A percentile compares a stretch with the other conserved stretches of the same genome.
phyloP scores from a whole-genome alignment of 805 yeast genomes.

The Hermanozyma aechmeae region DNA sequence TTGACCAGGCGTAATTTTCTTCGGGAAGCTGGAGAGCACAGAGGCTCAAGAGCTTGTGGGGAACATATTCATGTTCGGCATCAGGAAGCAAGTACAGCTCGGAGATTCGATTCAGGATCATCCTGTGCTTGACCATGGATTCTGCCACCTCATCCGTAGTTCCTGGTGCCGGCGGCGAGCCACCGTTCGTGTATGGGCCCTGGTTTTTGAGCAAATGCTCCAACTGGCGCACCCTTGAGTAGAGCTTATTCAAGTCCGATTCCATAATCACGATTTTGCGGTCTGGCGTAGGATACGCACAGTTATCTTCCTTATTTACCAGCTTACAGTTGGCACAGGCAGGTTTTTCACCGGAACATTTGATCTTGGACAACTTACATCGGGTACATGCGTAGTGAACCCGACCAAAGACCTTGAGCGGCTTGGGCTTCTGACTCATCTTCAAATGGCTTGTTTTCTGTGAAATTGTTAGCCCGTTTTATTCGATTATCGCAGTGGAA shows the following conservation, averaged over 20 bases:
- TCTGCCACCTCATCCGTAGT: too few relatives aligned
- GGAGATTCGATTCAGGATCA: constrained; percentile 4
- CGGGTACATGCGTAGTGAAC: constrained; percentile 35
- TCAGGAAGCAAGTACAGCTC: constrained; percentile 19
- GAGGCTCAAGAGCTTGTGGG: constrained; percentile 12
- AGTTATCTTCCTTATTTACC: constrained; percentile 20
- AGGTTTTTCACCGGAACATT: constrained; percentile 34
- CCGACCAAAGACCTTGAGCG: constrained; percentile 33
- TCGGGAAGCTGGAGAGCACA: constrained; percentile 18
- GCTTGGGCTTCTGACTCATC: constrained; percentile 12
- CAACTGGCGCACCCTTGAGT: constrained; percentile 20
- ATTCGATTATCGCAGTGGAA: too few relatives aligned
- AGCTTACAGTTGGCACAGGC: constrained; percentile 31
- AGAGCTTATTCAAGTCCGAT: constrained; percentile 26
- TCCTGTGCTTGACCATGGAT: constrained; percentile 3
- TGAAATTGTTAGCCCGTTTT: too few relatives aligned
- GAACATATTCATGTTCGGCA: constrained; percentile 16
- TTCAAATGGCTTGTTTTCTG: too few relatives aligned
- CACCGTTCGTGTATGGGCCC: constrained; percentile 2
- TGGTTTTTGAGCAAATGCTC: constrained; percentile 12
- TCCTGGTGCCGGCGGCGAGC: constrained; percentile 1
- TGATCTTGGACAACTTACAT: constrained; percentile 30
- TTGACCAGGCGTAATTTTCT: constrained; percentile 11
- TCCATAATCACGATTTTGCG: constrained; percentile 36
- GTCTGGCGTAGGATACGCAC: constrained; percentile 29